Base-by-base conservation (phyloP, 176 grass and related monocot genomes). In the Bromus sterilis region DNA sequence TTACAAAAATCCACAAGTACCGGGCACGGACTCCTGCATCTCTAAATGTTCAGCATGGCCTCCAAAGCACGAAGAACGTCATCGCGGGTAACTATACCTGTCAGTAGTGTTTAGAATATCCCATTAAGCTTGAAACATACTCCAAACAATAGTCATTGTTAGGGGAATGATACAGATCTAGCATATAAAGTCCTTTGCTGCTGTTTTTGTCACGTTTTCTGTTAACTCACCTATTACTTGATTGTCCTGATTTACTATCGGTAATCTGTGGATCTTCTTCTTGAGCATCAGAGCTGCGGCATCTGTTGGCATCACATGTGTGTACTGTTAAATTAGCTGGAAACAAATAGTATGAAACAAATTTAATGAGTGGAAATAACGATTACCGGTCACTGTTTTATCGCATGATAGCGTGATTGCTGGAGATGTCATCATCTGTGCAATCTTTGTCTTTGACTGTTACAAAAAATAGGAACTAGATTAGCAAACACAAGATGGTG, bases 281-380 rank as follows among this genome's bases (percentile, higher is more conserved):
- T 85, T 93, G 49, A 99, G 89, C 96, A 95, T 99, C 46, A 95
- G 61, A 79, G 91, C 84, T 37, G 91, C 96, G 55, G 96, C 96
- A 89, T 99, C 96, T 99, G 91, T 78, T 78, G 49, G 85, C 41
- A 37, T 85, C 63, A 77, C 39, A 34, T 41, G 20, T 84, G 41
- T 0, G 37, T 68, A 61, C 25, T 40, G 60, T 80, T 78, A 74
- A 34, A 46, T 81, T 36, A 75, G 80, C 34, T 79, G 46, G 56
- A 59, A 37, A 1, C 4, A 14, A 40, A 33, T 20, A 40, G 26
- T 20, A 61, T 20, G 67, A 9, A 34, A 74, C 32, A 37, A 14
- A 21, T 41, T 8, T 56, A 9, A n/a, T 16, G 16, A 51, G 4
- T 62, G 64, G 25, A 74, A 76, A 40, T 21, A 85, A 59, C 0